Percentiles rank a stretch among this genome's conserved stretches.
Conservation (phyloP, 768 basidiomycete genomes). For the Phlegmacium glaucopus region DNA sequence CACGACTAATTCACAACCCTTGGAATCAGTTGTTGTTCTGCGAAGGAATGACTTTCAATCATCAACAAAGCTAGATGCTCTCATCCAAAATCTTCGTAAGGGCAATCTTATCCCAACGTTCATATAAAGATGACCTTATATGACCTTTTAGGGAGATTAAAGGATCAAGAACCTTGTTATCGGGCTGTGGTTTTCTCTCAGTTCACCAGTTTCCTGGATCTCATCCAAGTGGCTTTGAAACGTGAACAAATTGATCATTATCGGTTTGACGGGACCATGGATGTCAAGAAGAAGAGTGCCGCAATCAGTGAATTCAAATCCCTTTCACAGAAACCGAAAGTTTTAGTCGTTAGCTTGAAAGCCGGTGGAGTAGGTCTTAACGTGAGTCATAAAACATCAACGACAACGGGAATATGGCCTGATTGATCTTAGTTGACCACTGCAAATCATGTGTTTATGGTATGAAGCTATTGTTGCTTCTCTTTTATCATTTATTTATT, state of each 20-base stretch:
- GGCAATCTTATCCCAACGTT: slow-evolving; percentile 7
- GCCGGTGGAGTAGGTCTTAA: slow-evolving; percentile 93
- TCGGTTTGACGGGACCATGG: slow-evolving; percentile 93
- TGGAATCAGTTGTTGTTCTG: slow-evolving; percentile 48
- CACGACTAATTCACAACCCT: slow-evolving; percentile 28
- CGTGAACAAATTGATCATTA: slow-evolving; percentile 67
- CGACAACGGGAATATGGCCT: background rate
- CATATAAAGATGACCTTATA: background rate
- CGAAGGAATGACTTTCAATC: slow-evolving; percentile 83
- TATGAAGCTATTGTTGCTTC: slow-evolving; percentile 16
- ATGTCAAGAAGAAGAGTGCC: slow-evolving; percentile 71
- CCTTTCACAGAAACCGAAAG: slow-evolving; percentile 65
- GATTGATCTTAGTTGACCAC: slow-evolving; percentile 52
- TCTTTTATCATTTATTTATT: background rate
- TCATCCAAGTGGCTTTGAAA: slow-evolving; percentile 69
- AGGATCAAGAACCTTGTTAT: slow-evolving; percentile 71
- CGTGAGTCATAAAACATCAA: slow-evolving; percentile 34
- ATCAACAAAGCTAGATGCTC: slow-evolving; percentile 87
- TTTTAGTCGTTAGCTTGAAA: slow-evolving; percentile 77
- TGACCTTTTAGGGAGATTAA: slow-evolving; percentile 45
- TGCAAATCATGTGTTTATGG: slow-evolving; percentile 88
- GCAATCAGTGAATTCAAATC: slow-evolving; percentile 78
- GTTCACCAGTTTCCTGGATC: slow-evolving; percentile 83
- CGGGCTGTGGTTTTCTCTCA: slow-evolving; percentile 89
- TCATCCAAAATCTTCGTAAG: slow-evolving; percentile 69